Evolutionary conservation across 495 filamentous ascomycete species (phyloP).

Genomic region (Aspergillus steynii): DNA sequence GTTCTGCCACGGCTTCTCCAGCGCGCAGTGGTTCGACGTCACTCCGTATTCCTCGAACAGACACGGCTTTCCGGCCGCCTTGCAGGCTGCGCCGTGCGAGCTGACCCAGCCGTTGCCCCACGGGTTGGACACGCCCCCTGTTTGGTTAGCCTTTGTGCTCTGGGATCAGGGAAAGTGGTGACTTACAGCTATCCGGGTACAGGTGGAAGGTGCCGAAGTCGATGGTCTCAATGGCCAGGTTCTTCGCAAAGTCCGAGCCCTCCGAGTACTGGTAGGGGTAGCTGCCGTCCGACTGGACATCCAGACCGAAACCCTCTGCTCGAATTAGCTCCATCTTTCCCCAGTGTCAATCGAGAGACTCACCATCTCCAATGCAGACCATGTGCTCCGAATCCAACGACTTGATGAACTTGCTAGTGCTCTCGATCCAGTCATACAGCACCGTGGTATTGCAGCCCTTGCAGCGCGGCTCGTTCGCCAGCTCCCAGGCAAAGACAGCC

Average conservation of each 20-base stretch:
- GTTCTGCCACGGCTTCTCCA: conserved; percentile 60
- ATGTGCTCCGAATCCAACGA: conserved; percentile 63
- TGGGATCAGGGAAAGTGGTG: conserved; percentile 39
- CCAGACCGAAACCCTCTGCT: conserved; percentile 42
- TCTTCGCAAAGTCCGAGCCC: conserved; percentile 63
- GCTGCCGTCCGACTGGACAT: conserved; percentile 45
- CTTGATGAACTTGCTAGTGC: conserved; percentile 63
- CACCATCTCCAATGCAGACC: conserved; percentile 63
- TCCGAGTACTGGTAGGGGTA: conserved; percentile 61
- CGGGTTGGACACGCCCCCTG: conserved; percentile 40
- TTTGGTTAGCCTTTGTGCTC: conserved; percentile 26
- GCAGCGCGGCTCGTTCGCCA: conserved; percentile 73
- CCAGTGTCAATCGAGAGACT: background rate
- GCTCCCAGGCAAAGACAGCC: conserved; percentile 71
- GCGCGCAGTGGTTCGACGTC: conserved; percentile 39
- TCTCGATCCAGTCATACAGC: conserved; percentile 62
- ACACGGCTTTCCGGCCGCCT: conserved; percentile 61
- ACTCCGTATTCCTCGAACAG: conserved; percentile 70
- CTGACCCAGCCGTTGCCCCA: conserved; percentile 61
- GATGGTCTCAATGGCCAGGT: conserved; percentile 56
- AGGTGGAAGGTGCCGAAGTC: conserved; percentile 70
- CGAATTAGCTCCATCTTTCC: background rate
- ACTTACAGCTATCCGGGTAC: conserved; percentile 55
- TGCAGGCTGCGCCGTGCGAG: conserved; percentile 58
- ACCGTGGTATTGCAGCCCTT: conserved; percentile 57